Evolutionary conservation across 768 basidiomycete species (phyloP).

Genomic region (Mycena amicta): DNA sequence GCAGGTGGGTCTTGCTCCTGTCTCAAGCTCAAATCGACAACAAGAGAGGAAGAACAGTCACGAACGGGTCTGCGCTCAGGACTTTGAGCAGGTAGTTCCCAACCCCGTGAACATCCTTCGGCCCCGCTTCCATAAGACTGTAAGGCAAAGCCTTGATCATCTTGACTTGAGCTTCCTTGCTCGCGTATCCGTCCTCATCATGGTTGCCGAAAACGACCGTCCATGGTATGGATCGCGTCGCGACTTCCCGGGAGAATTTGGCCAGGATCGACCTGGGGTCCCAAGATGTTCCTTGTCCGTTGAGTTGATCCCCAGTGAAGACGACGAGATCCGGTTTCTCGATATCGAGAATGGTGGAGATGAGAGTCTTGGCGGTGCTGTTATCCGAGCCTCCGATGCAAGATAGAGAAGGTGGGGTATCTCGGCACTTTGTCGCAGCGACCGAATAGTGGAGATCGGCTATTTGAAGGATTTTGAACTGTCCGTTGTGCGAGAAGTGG

Average conservation of each 20-base stretch:
- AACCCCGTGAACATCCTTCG: slow-evolving; percentile 82
- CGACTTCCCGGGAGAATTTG: slow-evolving; percentile 82
- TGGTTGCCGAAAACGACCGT: slow-evolving; percentile 94
- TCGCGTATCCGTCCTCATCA: slow-evolving; percentile 68
- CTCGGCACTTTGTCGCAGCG: slow-evolving; percentile 73
- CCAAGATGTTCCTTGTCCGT: slow-evolving; percentile 90
- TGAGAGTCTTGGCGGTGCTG: slow-evolving; percentile 65
- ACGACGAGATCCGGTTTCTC: slow-evolving; percentile 93
- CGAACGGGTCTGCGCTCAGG: slow-evolving; percentile 80
- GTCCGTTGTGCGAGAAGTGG: slow-evolving; percentile 81
- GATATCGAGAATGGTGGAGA: slow-evolving; percentile 68
- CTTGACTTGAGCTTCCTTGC: slow-evolving; percentile 65
- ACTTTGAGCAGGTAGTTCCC: slow-evolving; percentile 93
- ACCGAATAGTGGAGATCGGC: slow-evolving; percentile 95
- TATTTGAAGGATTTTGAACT: slow-evolving; percentile 87
- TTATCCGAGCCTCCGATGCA: slow-evolving; percentile 67
- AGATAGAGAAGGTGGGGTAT: slow-evolving; percentile 60
- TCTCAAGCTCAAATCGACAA: background rate
- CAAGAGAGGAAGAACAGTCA: slow-evolving; percentile 20
- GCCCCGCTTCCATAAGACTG: slow-evolving; percentile 79
- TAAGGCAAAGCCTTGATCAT: slow-evolving; percentile 83
- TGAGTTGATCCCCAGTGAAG: slow-evolving; percentile 91
- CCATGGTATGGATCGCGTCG: slow-evolving; percentile 82
- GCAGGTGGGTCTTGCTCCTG: slow-evolving; percentile 84
- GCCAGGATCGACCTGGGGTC: slow-evolving; percentile 85